Percentiles rank a stretch among this genome's conserved stretches.
phyloP scores from a whole-genome alignment of 257 asterid genomes.

The Leonotis leonurus region DNA sequence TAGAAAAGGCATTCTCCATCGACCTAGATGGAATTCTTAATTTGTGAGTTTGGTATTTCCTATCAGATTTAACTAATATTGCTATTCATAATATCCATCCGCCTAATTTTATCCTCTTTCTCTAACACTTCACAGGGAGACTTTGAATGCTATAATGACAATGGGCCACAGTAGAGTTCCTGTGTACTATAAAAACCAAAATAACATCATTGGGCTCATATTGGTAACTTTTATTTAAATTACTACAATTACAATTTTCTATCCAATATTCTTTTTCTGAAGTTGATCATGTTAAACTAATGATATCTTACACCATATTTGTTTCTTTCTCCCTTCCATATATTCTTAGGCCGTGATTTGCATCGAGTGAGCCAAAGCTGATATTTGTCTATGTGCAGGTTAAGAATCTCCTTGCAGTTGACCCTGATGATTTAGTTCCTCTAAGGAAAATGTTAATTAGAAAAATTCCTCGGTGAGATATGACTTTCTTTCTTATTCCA shows the following conservation, averaged over 20 bases:
- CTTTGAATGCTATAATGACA: conserved; percentile 86
- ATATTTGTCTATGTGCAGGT: conserved; percentile 43
- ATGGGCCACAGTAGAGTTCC: conserved; percentile 98
- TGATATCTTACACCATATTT: not conserved
- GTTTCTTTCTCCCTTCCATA: not conserved
- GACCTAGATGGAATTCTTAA: conserved; percentile 79
- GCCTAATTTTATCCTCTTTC: not conserved
- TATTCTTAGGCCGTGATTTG: not conserved
- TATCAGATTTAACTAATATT: conserved; percentile 4
- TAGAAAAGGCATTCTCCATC: conserved; percentile 92
- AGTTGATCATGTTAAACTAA: not conserved
- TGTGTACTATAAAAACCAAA: conserved; percentile 58
- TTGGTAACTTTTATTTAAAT: conserved; percentile 45
- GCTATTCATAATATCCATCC: not conserved
- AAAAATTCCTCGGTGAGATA: conserved; percentile 79
- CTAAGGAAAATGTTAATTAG: conserved; percentile 80
- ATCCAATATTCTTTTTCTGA: not conserved
- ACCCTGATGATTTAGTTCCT: conserved; percentile 77
- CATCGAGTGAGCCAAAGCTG: not conserved
- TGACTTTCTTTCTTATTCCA: not conserved
- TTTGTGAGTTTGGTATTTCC: conserved; percentile 59
- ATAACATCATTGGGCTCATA: conserved; percentile 84
- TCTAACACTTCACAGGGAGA: conserved; percentile 54
- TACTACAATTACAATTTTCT: not conserved
- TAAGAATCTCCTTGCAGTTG: conserved; percentile 86